Base-by-base conservation (phyloP, 495 filamentous ascomycete genomes). In the Penicillium angulare region DNA sequence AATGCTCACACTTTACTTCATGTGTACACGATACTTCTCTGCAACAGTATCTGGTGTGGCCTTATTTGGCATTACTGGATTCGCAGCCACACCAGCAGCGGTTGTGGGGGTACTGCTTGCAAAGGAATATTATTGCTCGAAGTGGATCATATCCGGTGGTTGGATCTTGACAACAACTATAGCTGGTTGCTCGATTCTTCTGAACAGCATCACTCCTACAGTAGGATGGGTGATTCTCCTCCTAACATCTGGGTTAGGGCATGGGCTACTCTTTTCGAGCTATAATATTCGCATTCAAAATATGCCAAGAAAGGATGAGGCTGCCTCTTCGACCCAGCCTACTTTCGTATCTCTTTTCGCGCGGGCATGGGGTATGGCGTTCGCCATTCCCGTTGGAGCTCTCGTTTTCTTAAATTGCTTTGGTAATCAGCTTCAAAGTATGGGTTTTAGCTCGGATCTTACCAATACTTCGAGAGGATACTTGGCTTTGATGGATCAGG, bases 1-100 rank as follows among this genome's bases (percentile, higher is more conserved):
- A 55, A 85, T 79, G 44, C 65, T 85, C 24, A 76, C 85, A 0
- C 71, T 90, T 18, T 90, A 85, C 63, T 85, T 84, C 57, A 68
- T 82, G 43, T 76, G 80, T 7, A 76, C 86, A 22, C 79, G 81
- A 47, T 77, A 70, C 41, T 72, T 76, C 40, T 65, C 71, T 0
- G 71, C 80, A 0, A 79, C 81, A 5, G 50, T 82, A 2, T 67
- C 83, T 1, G 85, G 86, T 7, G 66, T 89, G 4, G 74, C 80
- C 2, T 56, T 88, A 5, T 74, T 88, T 5, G 60, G 66, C 22
- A 43, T 75, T 23, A 61, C 64, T 5, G 68, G 68, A 15, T 68
- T 78, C 0, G 69, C 79, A 0, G 62, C 77, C 2, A 68, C 75
- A 8, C 71, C 77, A 8, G 68, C 73, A 8, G 61, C 79, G 21